Conservation (phyloP, 306 rosid species). For the Cicer bijugum region DNA sequence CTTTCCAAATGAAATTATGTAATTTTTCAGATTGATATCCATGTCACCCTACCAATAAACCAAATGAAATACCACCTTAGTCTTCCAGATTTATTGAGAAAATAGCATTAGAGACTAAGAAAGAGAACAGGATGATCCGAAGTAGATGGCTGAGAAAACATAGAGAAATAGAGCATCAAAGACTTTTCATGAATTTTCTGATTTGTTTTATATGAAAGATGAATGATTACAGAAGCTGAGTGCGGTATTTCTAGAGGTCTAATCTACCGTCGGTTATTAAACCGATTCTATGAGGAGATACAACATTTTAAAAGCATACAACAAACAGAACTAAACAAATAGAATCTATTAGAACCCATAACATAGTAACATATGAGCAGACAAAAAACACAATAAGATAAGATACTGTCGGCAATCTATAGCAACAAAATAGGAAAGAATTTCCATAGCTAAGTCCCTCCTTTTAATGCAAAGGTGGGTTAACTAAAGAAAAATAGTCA, state of each 20-base stretch:
- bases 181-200: neutral
- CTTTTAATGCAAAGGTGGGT: neutral
- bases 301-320: neutral
- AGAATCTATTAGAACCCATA: neutral
- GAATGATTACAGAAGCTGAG: too few relatives aligned
- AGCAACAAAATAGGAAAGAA: neutral
- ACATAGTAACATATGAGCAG: neutral
- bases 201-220: neutral
- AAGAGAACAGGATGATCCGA: neutral
- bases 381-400: neutral
- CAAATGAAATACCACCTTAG: neutral
- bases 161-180: neutral
- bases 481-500: neutral
- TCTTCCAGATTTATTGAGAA: neutral
- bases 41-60: neutral
- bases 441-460: too few relatives aligned
- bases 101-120: neutral
- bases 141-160: neutral
- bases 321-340: neutral
- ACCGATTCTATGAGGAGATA: too few relatives aligned
- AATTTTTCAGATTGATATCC: conserved; percentile 8
- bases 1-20: neutral
- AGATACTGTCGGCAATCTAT: neutral
- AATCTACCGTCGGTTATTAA: too few relatives aligned
- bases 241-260: too few relatives aligned